Conservation (phyloP, 2,329 filamentous ascomycete genomes). For the Colletotrichum cuscutae region DNA sequence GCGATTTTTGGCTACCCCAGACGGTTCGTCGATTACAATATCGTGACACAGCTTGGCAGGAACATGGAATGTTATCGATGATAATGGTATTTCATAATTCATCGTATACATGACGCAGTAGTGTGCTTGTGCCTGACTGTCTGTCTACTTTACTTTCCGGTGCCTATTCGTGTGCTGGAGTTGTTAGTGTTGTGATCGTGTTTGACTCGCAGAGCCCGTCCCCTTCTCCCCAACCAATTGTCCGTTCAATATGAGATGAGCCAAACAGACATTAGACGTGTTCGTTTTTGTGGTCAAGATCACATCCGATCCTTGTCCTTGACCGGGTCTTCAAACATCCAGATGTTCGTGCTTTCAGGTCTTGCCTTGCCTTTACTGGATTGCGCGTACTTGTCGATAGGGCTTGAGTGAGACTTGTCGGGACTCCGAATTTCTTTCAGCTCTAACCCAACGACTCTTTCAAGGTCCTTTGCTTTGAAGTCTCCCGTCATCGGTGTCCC, state of each 20-base stretch:
- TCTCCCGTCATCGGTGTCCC: not conserved
- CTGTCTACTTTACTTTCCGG: not conserved
- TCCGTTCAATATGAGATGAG: not conserved
- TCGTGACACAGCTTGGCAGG: not conserved
- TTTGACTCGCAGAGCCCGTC: not conserved
- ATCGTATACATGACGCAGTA: not conserved
- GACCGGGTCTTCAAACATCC: conserved; percentile 1
- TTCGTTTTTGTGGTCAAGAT: not conserved
- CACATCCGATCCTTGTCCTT: not conserved
- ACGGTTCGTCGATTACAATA: too few relatives aligned
- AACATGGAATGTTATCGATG: rapidly evolving
- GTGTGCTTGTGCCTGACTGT: not conserved
- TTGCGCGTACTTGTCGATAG: not conserved
- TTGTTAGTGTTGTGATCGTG: too few relatives aligned
- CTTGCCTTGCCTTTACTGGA: not conserved
- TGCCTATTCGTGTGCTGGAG: not conserved
- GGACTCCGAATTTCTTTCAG: not conserved
- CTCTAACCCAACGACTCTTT: not conserved
- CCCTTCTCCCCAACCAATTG: not conserved
- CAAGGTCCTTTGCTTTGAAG: conserved; percentile 2
- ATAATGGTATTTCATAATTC: not conserved
- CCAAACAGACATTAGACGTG: not conserved
- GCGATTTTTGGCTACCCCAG: not conserved
- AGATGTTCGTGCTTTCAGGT: conserved; percentile 2
- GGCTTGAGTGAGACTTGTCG: not conserved